phyloP scores from a whole-genome alignment of 805 yeast genomes.

The Torulaspora quercuum region DNA sequence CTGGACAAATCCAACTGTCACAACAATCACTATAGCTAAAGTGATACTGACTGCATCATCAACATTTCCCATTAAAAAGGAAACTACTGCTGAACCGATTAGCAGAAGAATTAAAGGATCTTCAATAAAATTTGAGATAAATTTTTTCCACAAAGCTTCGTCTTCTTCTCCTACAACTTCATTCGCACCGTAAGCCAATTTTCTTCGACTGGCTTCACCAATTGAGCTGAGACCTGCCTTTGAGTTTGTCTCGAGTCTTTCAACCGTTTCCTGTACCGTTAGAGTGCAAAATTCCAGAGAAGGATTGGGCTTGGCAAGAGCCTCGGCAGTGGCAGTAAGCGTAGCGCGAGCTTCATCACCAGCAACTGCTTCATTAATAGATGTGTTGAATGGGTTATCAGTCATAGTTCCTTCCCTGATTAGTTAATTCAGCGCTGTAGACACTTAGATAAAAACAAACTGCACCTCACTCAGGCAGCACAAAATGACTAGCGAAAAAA shows the following conservation, averaged over 20 bases:
- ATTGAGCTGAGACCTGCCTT: constrained; percentile 58
- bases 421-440: too few relatives aligned
- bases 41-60: constrained; percentile 96
- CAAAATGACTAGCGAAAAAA: too few relatives aligned
- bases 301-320: constrained; percentile 43
- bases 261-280: constrained; percentile 62
- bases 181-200: constrained; percentile 74
- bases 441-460: too few relatives aligned
- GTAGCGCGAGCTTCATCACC: constrained; percentile 12
- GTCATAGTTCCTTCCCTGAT: constrained; percentile 27
- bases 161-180: constrained; percentile 75
- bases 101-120: constrained; percentile 87
- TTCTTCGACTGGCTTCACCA: constrained; percentile 69
- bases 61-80: constrained; percentile 90
- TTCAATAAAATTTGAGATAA: constrained; percentile 74
- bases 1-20: constrained; percentile 95
- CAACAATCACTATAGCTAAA: constrained; percentile 87
- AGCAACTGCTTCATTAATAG: constrained; percentile 7
- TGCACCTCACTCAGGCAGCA: too few relatives aligned
- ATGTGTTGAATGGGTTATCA: constrained; percentile 36
- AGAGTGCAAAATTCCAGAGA: constrained; percentile 62
- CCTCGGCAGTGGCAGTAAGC: constrained; percentile 20
- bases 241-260: constrained; percentile 59
- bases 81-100: constrained; percentile 83
- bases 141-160: constrained; percentile 66